phyloP scores from a whole-genome alignment of 805 yeast genomes.

The Kuraishia hungarica region DNA sequence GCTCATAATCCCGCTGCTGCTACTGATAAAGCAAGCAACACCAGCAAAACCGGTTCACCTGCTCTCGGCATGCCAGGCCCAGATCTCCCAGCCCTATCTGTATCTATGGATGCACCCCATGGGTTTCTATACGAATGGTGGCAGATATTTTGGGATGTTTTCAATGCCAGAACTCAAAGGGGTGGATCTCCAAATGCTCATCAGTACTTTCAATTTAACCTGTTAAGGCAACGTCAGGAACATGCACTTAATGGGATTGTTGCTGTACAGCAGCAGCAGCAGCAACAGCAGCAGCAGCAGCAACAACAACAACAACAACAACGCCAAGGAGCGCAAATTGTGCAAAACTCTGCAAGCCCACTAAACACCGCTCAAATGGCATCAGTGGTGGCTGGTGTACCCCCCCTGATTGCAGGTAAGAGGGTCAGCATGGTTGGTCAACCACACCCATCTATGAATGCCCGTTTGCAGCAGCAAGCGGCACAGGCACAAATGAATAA shows the following conservation, averaged over 20 bases:
- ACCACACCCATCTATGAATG: slow-evolving; percentile 5
- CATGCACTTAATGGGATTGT: slow-evolving; percentile 15
- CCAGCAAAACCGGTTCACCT: slow-evolving; percentile 1
- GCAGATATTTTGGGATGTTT: slow-evolving; percentile 93
- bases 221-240: slow-evolving; percentile 51
- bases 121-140: slow-evolving; percentile 93
- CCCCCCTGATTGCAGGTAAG: slow-evolving; percentile 1
- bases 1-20: slow-evolving; percentile 13
- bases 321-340: slow-evolving; percentile 10
- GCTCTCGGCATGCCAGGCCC: slow-evolving; percentile 7
- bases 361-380: not conserved
- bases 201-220: slow-evolving; percentile 61
- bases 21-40: not conserved
- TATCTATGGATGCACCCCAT: slow-evolving; percentile 74
- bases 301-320: slow-evolving; percentile 12
- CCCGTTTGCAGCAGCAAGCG: slow-evolving; percentile 30
- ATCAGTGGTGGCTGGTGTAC: slow-evolving; percentile 4
- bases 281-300: slow-evolving; percentile 9
- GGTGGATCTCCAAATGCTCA: slow-evolving; percentile 57
- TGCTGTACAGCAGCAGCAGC: not conserved
- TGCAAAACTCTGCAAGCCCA: not conserved
- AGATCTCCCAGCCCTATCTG: slow-evolving; percentile 39
- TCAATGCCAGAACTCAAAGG: slow-evolving; percentile 67
- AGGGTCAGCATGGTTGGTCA: slow-evolving; percentile 1
- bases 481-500: slow-evolving; percentile 44